phyloP scores from a whole-genome alignment of 768 basidiomycete genomes.

The Suillus clintonianus region DNA sequence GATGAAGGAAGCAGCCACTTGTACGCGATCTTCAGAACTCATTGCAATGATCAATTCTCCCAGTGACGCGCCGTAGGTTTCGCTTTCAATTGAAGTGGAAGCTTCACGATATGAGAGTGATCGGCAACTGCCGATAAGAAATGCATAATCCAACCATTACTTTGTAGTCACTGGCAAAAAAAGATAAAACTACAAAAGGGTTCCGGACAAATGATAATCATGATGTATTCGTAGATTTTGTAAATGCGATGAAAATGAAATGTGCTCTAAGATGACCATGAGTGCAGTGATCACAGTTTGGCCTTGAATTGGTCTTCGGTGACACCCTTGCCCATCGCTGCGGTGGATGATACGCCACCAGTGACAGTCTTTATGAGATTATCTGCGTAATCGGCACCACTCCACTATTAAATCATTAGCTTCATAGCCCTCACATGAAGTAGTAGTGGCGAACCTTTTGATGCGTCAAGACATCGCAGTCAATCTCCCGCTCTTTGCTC shows the following conservation, averaged over 20 bases:
- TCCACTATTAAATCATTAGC: slow-evolving; percentile 64
- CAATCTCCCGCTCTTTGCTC: slow-evolving; percentile 88
- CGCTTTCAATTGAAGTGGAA: neutral
- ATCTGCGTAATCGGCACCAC: slow-evolving; percentile 92
- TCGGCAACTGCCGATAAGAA: slow-evolving; percentile 3
- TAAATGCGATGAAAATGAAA: slow-evolving; percentile 4
- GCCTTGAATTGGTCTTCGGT: slow-evolving; percentile 83
- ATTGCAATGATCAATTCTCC: slow-evolving; percentile 34
- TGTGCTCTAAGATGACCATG: neutral
- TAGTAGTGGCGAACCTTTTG: slow-evolving; percentile 69
- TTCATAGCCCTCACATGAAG: neutral
- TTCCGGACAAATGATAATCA: neutral
- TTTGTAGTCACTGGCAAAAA: neutral
- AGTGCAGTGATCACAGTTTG: slow-evolving; percentile 39
- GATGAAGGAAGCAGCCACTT: slow-evolving; percentile 75
- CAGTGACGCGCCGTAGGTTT: neutral
- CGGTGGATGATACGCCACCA: slow-evolving; percentile 93
- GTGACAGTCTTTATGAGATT: slow-evolving; percentile 93
- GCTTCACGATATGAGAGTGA: neutral
- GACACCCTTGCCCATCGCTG: slow-evolving; percentile 99
- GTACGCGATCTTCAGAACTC: slow-evolving; percentile 65
- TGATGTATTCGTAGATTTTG: slow-evolving; percentile 3
- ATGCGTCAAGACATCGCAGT: slow-evolving; percentile 95
- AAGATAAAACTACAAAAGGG: neutral
- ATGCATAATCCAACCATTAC: neutral